Evolutionary conservation across 495 filamentous ascomycete genomes (phyloP), one percentile per base, ranked within the genome.

Genomic region (Hyaloscypha variabilis): DNA sequence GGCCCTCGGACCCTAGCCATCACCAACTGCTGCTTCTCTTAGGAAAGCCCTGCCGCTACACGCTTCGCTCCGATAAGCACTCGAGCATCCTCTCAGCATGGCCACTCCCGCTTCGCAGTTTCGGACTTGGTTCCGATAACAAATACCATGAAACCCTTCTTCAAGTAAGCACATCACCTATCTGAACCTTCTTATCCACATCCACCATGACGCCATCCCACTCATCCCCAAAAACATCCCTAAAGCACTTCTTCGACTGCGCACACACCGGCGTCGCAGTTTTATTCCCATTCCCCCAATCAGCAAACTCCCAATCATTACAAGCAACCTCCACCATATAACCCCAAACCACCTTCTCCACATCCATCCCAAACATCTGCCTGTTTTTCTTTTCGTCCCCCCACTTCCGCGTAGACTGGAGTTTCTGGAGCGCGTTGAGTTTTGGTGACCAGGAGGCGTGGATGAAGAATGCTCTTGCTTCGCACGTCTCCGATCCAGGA

Each of bases 361-460:
- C 26, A 64, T 64, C 62, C n/a, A 28, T 6, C 0, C 62, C 62
- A 26, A 64, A 46, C 25, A 56, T 23, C 14, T 63, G 31, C 21
- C 5, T 42, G 13, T 21, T 11, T 6, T 57, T 24, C n/a, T 46
- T 19, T 49, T 55, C 51, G n/a, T 11, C 46, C 2, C 62, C 52
- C 62, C 62, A 64, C 21, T 64, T 23, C 30, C 62, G 42, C 13
- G 8, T 13, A 6, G 6, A 10, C 31, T 23, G 17, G 52, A 56
- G 14, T 8, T 64, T 64, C 5, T 26, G 8, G 26, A 64, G n/a
- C 1, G 62, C 52, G 29, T 64, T 64, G 17, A 64, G 51, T 46
- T 64, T 64, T 8, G 34, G 52, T n/a, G 31, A 28, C 62, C 62
- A 64, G 29, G 51, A 56, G n/a, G 62, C 62, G 51, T 64, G 62